Evolutionary conservation across 495 filamentous ascomycete genomes (phyloP).

Genomic region (Oleoguttula mirabilis): DNA sequence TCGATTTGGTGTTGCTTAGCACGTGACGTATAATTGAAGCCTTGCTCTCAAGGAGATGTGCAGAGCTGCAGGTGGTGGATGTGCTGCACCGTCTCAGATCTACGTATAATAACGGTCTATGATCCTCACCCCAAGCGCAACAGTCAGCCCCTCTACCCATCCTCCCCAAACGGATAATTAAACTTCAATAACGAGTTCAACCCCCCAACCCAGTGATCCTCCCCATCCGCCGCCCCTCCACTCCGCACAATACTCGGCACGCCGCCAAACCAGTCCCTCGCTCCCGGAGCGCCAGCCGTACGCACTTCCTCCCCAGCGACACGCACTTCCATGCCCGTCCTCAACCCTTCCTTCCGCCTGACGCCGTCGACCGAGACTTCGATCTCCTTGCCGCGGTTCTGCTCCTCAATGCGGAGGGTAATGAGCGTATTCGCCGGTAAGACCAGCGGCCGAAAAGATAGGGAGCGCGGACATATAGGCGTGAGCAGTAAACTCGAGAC

Average conservation of each 20-base stretch:
- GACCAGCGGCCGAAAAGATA: conserved; percentile 85
- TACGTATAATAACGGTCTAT: too few relatives aligned
- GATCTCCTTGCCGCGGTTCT: conserved; percentile 70
- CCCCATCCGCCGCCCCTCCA: conserved; percentile 27
- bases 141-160: too few relatives aligned
- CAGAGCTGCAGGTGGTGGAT: too few relatives aligned
- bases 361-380: conserved; percentile 86
- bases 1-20: too few relatives aligned
- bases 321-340: conserved; percentile 73
- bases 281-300: conserved; percentile 29
- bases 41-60: too few relatives aligned
- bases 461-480: conserved; percentile 82
- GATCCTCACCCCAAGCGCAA: too few relatives aligned
- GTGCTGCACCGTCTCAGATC: too few relatives aligned
- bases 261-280: conserved; percentile 43
- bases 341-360: conserved; percentile 54
- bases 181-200: conserved; percentile 92
- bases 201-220: conserved; percentile 93
- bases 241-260: conserved; percentile 57
- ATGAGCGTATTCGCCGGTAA: conserved; percentile 78
- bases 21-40: too few relatives aligned
- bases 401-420: conserved; percentile 65
- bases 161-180: conserved; percentile 91
- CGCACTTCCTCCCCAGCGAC: conserved; percentile 71
- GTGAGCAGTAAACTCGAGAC: conserved; percentile 80